Evolutionary conservation across 345 rosid species (phyloP).

Genomic region (Populus tremula): DNA sequence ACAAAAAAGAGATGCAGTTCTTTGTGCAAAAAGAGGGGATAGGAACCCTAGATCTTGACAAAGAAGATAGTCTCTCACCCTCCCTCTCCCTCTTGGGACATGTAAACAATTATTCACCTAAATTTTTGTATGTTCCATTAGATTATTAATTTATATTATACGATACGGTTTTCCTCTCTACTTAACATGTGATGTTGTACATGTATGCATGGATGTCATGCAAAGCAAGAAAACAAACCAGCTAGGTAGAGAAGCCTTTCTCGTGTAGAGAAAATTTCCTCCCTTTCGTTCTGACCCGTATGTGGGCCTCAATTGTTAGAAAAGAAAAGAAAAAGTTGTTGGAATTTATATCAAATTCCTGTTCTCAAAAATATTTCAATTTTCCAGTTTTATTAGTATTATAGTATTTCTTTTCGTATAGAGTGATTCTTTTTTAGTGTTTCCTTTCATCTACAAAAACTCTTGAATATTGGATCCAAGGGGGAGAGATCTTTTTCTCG

Average conservation of each 20-base stretch:
- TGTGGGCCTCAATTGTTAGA: too few species aligned
- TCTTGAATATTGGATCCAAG: too few species aligned
- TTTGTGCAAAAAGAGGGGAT: constrained; percentile 15
- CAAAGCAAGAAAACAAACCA: neutral
- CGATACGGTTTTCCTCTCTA: neutral
- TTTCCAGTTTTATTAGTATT: too few species aligned
- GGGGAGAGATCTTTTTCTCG: too few species aligned
- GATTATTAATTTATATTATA: constrained; percentile 2
- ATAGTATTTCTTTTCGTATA: too few species aligned
- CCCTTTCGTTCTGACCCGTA: neutral
- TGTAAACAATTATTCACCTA: constrained; percentile 42
- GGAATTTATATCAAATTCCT: too few species aligned
- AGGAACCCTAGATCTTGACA: constrained; percentile 53
- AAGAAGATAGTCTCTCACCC: constrained; percentile 25
- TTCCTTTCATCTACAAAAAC: too few species aligned
- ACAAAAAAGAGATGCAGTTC: constrained; percentile 14
- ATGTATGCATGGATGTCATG: constrained; percentile 17
- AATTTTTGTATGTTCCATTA: constrained; percentile 15
- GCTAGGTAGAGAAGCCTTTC: neutral
- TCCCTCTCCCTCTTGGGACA: constrained; percentile 29
- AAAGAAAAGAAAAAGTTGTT: too few species aligned
- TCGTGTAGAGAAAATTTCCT: neutral
- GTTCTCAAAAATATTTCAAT: too few species aligned
- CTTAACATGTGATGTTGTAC: neutral
- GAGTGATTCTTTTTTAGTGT: too few species aligned